A percentile compares a stretch with the other conserved stretches of the same genome.
phyloP scores from a whole-genome alignment of 2,329 filamentous ascomycete genomes.

The Aspergillus puulaauensis region DNA sequence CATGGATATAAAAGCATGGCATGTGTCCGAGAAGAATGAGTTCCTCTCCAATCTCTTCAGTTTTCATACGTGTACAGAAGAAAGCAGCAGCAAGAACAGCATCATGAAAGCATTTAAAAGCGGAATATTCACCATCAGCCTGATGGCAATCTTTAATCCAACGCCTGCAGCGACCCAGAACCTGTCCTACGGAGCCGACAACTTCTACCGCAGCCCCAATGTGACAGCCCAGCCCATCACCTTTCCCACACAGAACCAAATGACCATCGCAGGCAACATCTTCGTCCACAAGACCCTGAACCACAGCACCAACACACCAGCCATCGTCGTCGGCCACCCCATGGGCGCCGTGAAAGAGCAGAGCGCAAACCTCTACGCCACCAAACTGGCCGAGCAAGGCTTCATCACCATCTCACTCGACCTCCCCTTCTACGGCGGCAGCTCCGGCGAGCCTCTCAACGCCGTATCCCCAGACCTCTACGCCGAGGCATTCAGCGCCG shows the following conservation, averaged over 20 bases:
- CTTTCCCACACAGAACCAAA: conserved; percentile 19
- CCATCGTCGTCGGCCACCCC: conserved; percentile 25
- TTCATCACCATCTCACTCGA: conserved; percentile 26
- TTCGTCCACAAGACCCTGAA: conserved; percentile 11
- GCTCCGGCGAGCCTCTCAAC: conserved; percentile 25
- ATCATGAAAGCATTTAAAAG: no score
- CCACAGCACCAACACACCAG: conserved; percentile 7
- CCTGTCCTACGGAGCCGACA: conserved; percentile 24
- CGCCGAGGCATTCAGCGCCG: conserved; percentile 25
- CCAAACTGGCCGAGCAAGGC: conserved; percentile 24
- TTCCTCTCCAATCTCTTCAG: no score
- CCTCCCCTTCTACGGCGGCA: conserved; percentile 23
- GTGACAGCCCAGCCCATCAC: conserved; percentile 18
- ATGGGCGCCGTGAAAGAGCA: conserved; percentile 30
- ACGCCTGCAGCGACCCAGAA: conserved; percentile 19
- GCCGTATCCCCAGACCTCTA: conserved; percentile 22
- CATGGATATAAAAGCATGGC: no score
- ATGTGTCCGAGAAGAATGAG: no score
- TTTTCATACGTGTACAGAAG: no score
- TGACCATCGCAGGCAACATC: conserved; percentile 20
- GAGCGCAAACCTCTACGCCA: conserved; percentile 24
- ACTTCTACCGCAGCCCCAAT: conserved; percentile 24
- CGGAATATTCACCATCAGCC: no score
- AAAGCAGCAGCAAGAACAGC: no score
- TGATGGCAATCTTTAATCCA: no score